phyloP scores from a whole-genome alignment of 768 basidiomycete genomes.

The Pisolithus albus region DNA sequence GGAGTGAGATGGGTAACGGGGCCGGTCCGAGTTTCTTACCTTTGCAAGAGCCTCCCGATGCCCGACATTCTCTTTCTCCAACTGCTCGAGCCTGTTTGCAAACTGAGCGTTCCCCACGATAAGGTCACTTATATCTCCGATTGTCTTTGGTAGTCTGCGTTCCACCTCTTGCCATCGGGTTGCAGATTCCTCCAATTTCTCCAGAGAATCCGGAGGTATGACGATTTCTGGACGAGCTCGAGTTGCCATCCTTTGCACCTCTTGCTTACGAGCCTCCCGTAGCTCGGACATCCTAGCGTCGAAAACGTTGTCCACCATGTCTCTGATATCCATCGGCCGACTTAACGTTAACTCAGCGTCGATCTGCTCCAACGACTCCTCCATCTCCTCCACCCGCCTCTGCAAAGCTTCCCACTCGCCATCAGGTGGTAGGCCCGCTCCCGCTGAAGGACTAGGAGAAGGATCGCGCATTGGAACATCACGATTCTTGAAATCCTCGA shows the following conservation, averaged over 20 bases:
- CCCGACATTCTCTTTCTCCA: constrained; percentile 17
- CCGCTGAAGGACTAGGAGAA: neutral
- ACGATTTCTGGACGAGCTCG: constrained; percentile 14
- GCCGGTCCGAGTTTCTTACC: constrained; percentile 6
- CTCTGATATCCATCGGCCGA: constrained; percentile 11
- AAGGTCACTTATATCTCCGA: constrained; percentile 21
- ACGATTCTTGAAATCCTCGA: constrained; percentile 13
- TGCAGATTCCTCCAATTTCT: constrained; percentile 14
- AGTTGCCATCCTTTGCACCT: constrained; percentile 12
- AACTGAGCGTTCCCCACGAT: constrained; percentile 18
- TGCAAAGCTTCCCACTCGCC: constrained; percentile 9
- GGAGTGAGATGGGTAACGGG: constrained; percentile 2
- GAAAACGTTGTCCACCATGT: constrained; percentile 16
- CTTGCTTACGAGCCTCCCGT: constrained; percentile 17
- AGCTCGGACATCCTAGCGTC: constrained; percentile 12
- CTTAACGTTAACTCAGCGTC: constrained; percentile 25
- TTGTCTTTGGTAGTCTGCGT: constrained; percentile 15
- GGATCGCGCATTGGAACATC: constrained; percentile 2
- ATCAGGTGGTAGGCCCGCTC: neutral
- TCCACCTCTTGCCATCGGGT: constrained; percentile 15
- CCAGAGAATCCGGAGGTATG: constrained; percentile 12
- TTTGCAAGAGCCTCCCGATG: constrained; percentile 13
- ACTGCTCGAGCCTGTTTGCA: constrained; percentile 11
- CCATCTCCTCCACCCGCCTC: constrained; percentile 16
- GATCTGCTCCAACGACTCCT: constrained; percentile 25